Evolutionary conservation across 2,329 filamentous ascomycete species (phyloP).

Genomic region (Coleophoma eucalyptorum): DNA sequence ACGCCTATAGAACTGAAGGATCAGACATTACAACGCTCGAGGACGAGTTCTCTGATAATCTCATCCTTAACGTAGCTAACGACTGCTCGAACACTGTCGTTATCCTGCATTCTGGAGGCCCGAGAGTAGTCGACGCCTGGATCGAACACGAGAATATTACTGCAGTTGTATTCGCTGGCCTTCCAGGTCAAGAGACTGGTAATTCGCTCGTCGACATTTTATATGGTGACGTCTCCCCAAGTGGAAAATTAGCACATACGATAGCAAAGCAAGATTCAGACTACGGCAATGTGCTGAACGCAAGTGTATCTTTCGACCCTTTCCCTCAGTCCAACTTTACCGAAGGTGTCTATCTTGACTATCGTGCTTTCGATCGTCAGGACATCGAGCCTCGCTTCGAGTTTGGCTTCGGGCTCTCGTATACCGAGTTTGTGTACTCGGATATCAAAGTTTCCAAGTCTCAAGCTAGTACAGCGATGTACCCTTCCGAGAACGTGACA

Average conservation of each 20-base stretch:
- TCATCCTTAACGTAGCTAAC: conserved; percentile 52
- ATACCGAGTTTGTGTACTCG: conserved; percentile 64
- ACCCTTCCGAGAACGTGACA: conserved; percentile 50
- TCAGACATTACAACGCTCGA: conserved; percentile 54
- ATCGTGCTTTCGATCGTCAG: conserved; percentile 53
- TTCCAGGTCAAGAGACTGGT: conserved; percentile 59
- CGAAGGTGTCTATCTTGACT: conserved; percentile 47
- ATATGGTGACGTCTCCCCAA: conserved; percentile 55
- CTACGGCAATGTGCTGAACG: conserved; percentile 39
- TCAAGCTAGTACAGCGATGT: conserved; percentile 39
- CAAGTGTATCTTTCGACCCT: conserved; percentile 41
- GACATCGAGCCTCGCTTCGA: conserved; percentile 64
- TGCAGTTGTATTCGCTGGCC: conserved; percentile 54
- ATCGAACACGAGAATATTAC: conserved; percentile 54
- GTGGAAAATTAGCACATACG: conserved; percentile 39
- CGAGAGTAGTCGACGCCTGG: conserved; percentile 54
- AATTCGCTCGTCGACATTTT: conserved; percentile 57
- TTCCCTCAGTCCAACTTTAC: conserved; percentile 39
- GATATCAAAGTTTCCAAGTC: conserved; percentile 31
- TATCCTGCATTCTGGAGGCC: conserved; percentile 59
- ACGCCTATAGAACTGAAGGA: conserved; percentile 73
- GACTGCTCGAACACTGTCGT: conserved; percentile 55
- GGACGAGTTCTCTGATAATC: conserved; percentile 51
- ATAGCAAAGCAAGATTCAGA: conserved; percentile 54
- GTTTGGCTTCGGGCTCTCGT: conserved; percentile 74